Base-by-base conservation (phyloP, 2,329 filamentous ascomycete genomes). In the Pseudocercospora fuligena region DNA sequence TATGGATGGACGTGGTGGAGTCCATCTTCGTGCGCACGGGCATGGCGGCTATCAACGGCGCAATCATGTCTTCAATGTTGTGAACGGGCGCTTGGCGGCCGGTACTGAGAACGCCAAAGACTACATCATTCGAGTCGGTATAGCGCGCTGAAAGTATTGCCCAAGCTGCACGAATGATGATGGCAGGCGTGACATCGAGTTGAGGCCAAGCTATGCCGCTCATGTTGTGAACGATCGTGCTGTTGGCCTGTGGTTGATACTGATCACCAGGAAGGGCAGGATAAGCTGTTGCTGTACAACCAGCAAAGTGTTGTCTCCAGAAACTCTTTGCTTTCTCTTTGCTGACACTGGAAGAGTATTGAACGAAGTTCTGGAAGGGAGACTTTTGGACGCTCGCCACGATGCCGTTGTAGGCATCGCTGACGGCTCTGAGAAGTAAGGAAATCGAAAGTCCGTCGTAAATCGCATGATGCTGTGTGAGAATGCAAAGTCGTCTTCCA, bases 241-340 rank as follows among this genome's bases (percentile, higher is more conserved):
- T 70, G 16, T 75, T 70, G 0, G 76, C 74, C 7, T 65, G 33
- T 0, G 72, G 66, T 2, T 74, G 69, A 11, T 71, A 66, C 9
- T 65, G 67, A 4, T 70, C 68, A 8, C 72, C 70, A 2, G 73
- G 70, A 33, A 76, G 66, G 31, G 73, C 69, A 19, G 80, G 80
- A 61, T 79, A 80, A 27, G 23, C 47, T 23, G 47, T 23, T 76
- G 74, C 16, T 76, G 75, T 6, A 75, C 65, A 21, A 74, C 63
- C 14, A 5, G 43, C 47, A 43, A 65, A 29, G 36, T 43, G 16
- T 1, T 25, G 43, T 25, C 46, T 43, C 63, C 63, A 65, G 57
- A 65, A 65, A 12, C 21, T 5, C 19, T 33, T 19, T 14, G 56
- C 19, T 16, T 53, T n/a, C 2, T 36, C 46, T 3, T 47, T 40